Percentiles rank a stretch among this genome's conserved stretches.
Evolutionary conservation across 129 eudicot species (phyloP).

Genomic region (Lactuca saligna): DNA sequence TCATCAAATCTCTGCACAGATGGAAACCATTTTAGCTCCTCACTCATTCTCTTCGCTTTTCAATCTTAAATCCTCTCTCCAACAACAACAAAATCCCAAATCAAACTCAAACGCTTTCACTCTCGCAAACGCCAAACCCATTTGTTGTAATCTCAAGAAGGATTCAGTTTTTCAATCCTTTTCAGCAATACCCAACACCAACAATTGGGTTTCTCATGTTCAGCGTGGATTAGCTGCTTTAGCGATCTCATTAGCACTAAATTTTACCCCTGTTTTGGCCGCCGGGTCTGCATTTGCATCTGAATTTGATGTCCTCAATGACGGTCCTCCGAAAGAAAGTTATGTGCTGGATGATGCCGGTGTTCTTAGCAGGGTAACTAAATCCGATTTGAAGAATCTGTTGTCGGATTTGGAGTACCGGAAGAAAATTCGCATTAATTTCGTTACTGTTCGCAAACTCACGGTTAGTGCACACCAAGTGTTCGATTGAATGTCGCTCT

Average conservation of each 20-base stretch:
- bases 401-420: slow-evolving; percentile 87
- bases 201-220: slow-evolving; percentile 53
- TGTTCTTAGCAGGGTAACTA: slow-evolving; percentile 87
- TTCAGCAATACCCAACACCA: slow-evolving; percentile 39
- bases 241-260: slow-evolving; percentile 83
- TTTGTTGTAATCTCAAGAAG: slow-evolving; percentile 57
- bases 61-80: slow-evolving; percentile 48
- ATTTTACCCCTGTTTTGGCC: slow-evolving; percentile 56
- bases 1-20: slow-evolving; percentile 34
- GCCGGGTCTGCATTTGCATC: slow-evolving; percentile 66
- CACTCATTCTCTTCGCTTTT: slow-evolving; percentile 58
- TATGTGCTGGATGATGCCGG: slow-evolving; percentile 98
- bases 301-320: slow-evolving; percentile 85
- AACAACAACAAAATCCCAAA: slow-evolving; percentile 42
- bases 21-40: slow-evolving; percentile 96
- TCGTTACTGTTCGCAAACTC: slow-evolving; percentile 88
- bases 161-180: slow-evolving; percentile 33
- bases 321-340: slow-evolving; percentile 83
- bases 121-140: slow-evolving; percentile 46
- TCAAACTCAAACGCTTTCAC: slow-evolving; percentile 25
- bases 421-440: slow-evolving; percentile 73
- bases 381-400: slow-evolving; percentile 78
- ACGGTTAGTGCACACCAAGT: slow-evolving; percentile 60
- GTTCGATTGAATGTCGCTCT: background rate
- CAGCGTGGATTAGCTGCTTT: slow-evolving; percentile 88